phyloP scores from a whole-genome alignment of 495 filamentous ascomycete species.

The Annulohypoxylon maeteangense region DNA sequence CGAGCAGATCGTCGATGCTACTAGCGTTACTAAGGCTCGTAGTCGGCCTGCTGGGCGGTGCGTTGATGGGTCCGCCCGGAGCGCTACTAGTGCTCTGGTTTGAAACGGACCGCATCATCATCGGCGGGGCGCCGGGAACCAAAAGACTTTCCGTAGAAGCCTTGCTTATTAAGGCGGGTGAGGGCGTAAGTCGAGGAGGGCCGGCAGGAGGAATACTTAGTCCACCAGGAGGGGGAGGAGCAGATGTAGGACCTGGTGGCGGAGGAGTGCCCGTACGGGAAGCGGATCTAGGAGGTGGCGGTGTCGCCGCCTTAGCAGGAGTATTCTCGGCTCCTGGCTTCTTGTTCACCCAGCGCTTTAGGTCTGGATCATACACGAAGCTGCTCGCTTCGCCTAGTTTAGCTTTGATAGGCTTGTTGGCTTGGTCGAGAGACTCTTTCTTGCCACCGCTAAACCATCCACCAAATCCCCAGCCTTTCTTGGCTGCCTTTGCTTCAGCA shows the following conservation, averaged over 20 bases:
- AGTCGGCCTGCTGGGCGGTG: conserved; percentile 64
- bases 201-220: conserved; percentile 50
- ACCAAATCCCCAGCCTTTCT: conserved; percentile 84
- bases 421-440: conserved; percentile 66
- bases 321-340: conserved; percentile 72
- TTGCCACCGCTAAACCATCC: conserved; percentile 83
- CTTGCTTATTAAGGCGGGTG: conserved; percentile 39
- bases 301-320: conserved; percentile 57
- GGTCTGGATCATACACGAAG: conserved; percentile 92
- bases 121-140: conserved; percentile 50
- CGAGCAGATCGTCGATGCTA: conserved; percentile 86
- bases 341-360: conserved; percentile 99
- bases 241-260: conserved; percentile 38
- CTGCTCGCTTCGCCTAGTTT: conserved; percentile 94
- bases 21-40: conserved; percentile 81
- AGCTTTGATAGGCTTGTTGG: conserved; percentile 82
- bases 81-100: conserved; percentile 52
- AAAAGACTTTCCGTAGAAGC: conserved; percentile 43
- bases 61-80: conserved; percentile 49
- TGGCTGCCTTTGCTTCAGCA: conserved; percentile 55
- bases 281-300: conserved; percentile 61
- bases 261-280: conserved; percentile 51
- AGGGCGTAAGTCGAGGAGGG: conserved; percentile 47
- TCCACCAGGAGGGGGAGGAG: conserved; percentile 43
- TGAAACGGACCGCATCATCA: conserved; percentile 57